Conservation (phyloP, 1,284 basidiomycete species). For the Heterobasidion annosum region DNA sequence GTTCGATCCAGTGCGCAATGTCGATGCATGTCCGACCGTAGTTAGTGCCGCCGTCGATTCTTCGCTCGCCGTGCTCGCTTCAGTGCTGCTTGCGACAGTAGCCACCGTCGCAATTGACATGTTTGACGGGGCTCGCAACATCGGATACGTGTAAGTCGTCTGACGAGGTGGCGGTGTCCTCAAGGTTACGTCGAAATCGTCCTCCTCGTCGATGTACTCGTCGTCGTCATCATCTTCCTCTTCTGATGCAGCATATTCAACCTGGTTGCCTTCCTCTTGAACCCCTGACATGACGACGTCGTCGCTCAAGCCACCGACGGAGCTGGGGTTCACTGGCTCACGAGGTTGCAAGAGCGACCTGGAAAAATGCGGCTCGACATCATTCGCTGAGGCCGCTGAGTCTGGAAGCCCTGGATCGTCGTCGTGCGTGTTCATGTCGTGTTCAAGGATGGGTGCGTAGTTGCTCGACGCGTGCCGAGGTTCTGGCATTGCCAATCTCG, state of each 20-base stretch:
- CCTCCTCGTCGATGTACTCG: conserved; percentile 40
- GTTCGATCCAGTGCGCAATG: conserved; percentile 28
- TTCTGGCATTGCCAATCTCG: neutral
- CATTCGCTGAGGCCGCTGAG: conserved; percentile 3
- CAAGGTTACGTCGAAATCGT: conserved; percentile 57
- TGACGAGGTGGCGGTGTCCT: conserved; percentile 37
- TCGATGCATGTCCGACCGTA: conserved; percentile 33
- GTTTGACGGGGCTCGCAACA: conserved; percentile 12
- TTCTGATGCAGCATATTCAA: conserved; percentile 4
- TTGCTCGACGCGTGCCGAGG: conserved; percentile 6
- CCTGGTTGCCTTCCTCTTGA: conserved; percentile 10
- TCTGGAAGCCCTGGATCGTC: neutral
- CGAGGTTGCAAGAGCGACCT: conserved; percentile 56
- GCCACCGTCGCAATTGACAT: conserved; percentile 19
- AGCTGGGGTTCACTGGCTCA: conserved; percentile 49
- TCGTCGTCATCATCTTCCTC: conserved; percentile 28
- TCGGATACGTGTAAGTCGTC: conserved; percentile 7
- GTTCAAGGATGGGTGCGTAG: neutral
- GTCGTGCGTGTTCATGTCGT: neutral
- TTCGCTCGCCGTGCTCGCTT: conserved; percentile 26
- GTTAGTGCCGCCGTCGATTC: conserved; percentile 30
- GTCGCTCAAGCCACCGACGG: conserved; percentile 52
- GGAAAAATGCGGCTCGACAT: conserved; percentile 37
- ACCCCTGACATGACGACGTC: conserved; percentile 19
- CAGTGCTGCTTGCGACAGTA: conserved; percentile 23